A percentile compares a stretch with the other conserved stretches of the same genome.
phyloP scores from a whole-genome alignment of 345 rosid genomes.

The Boechera stricta region DNA sequence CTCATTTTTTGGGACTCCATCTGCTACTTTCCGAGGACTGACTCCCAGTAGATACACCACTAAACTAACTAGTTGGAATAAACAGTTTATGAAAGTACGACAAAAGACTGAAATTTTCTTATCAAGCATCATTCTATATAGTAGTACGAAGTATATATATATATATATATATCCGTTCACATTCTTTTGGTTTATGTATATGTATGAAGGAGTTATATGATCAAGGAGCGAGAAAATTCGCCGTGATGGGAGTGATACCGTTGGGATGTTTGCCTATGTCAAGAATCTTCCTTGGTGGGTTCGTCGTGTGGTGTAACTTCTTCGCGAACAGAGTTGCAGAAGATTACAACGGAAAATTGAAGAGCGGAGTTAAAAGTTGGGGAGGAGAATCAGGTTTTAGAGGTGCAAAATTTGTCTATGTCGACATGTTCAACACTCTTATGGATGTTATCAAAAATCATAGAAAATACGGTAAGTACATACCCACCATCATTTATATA shows the following conservation, averaged over 20 bases:
- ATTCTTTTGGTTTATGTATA: constrained; percentile 14
- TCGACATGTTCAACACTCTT: constrained; percentile 64
- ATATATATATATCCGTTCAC: constrained; percentile 15
- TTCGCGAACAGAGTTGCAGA: constrained; percentile 22
- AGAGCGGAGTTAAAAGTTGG: not conserved
- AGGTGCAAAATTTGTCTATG: constrained; percentile 48
- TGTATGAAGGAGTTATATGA: constrained; percentile 37
- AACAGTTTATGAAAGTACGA: constrained; percentile 53
- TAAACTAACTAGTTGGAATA: constrained; percentile 45
- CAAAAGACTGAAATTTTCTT: not conserved
- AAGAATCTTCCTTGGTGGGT: constrained; percentile 31
- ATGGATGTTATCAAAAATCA: constrained; percentile 56
- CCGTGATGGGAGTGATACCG: constrained; percentile 46
- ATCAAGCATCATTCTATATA: not conserved
- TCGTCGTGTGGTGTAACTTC: constrained; percentile 24
- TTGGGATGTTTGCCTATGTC: constrained; percentile 46
- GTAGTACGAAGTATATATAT: not conserved
- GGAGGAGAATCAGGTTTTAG: constrained; percentile 20
- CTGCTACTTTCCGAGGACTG: constrained; percentile 37
- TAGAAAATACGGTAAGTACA: constrained; percentile 54
- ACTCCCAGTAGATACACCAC: constrained; percentile 49
- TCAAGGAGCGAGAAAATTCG: constrained; percentile 44
- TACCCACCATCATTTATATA: not conserved
- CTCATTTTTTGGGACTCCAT: constrained; percentile 48
- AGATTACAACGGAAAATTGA: constrained; percentile 36